Evolutionary conservation across 164 flowering plant species (phyloP).

Genomic region (Warburgia ugandensis): DNA sequence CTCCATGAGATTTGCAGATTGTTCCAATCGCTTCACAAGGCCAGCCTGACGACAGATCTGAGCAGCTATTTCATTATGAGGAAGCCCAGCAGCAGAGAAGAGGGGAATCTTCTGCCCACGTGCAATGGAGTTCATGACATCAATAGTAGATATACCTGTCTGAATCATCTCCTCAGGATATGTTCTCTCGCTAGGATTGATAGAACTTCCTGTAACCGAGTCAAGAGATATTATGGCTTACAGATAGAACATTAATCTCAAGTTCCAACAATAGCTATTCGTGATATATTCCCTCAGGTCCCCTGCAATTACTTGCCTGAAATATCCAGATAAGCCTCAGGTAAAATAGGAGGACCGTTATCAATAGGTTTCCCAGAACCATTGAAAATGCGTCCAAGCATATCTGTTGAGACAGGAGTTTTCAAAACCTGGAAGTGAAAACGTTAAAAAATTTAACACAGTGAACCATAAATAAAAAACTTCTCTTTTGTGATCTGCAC

Average conservation of each 20-base stretch:
- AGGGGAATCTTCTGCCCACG: slow-evolving; percentile 98
- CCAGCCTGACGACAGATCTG: slow-evolving; percentile 99
- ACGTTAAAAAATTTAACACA: no score
- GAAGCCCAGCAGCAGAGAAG: slow-evolving; percentile 99
- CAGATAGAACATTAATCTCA: no score
- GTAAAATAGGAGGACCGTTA: slow-evolving; percentile 96
- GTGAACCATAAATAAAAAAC: no score
- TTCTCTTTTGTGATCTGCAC: no score
- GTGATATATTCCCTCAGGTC: no score
- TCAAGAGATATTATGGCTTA: not conserved
- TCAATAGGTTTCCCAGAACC: slow-evolving; percentile 99
- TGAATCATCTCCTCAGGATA: slow-evolving; percentile 99
- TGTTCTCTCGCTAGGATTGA: slow-evolving; percentile 98
- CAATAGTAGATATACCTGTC: slow-evolving; percentile 97
- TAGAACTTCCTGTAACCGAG: slow-evolving; percentile 70
- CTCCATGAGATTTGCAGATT: slow-evolving; percentile 58
- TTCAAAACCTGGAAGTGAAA: slow-evolving; percentile 68
- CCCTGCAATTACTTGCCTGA: slow-evolving; percentile 80
- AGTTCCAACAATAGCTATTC: no score
- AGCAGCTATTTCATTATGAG: slow-evolving; percentile 98
- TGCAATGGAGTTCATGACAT: slow-evolving; percentile 99
- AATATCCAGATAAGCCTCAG: slow-evolving; percentile 97
- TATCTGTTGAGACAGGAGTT: slow-evolving; percentile 94
- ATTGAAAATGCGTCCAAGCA: slow-evolving; percentile 99
- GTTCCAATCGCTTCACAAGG: slow-evolving; percentile 81